These are phyloP conservation scores for Puccinellia tenuiflora DNA, from an alignment of 176 grass and related monocot species.

Conservation along the genomic window DNA sequence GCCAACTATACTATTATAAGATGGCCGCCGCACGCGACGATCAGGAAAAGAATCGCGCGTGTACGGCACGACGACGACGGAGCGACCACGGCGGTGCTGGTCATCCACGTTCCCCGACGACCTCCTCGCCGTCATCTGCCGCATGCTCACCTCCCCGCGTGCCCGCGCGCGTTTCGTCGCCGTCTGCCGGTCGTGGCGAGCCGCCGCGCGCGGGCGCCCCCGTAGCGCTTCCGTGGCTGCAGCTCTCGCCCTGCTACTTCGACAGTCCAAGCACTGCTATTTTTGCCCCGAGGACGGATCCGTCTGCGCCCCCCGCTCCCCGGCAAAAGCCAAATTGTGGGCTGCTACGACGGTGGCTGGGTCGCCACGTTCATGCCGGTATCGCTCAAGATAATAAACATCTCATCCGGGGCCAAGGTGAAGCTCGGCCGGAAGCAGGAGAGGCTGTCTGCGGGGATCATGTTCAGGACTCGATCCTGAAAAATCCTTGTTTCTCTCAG, in stretches of 20 bases:
- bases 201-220: neutral
- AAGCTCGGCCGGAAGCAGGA: neutral
- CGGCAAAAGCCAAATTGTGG: too few species aligned
- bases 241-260: neutral
- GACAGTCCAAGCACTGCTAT: neutral
- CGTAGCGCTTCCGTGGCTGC: neutral
- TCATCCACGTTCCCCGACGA: neutral
- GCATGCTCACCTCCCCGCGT: neutral
- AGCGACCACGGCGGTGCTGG: neutral
- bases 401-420: neutral
- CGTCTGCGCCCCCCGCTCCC: neutral
- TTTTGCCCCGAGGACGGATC: neutral
- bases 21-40: neutral
- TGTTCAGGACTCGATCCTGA: neutral
- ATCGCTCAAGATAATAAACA: neutral
- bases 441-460: neutral
- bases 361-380: neutral
- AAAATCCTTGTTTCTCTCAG: neutral
- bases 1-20: neutral
- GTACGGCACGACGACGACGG: neutral
- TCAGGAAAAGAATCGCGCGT: neutral
- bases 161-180: neutral
- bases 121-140: neutral
- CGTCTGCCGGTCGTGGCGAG: neutral
- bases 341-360: slow-evolving; percentile 2